These are phyloP conservation scores for Penicillium sp. DNA, from an alignment of 2,329 filamentous ascomycete genomes.

Conservation along the genomic window DNA sequence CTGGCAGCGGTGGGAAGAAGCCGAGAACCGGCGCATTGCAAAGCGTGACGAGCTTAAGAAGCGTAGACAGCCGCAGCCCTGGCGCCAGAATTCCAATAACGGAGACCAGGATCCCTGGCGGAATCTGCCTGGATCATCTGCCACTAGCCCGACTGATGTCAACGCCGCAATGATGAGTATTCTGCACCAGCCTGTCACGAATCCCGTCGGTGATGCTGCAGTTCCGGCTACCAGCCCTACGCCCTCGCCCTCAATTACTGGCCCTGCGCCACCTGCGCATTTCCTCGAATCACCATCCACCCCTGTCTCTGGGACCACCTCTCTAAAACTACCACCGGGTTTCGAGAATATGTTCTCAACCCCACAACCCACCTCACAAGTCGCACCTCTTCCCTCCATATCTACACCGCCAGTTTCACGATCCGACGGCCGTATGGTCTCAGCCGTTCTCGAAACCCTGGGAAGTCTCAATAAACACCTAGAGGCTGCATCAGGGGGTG, in stretches of 20 bases:
- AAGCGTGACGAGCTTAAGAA: slow-evolving; percentile 33
- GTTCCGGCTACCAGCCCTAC: slow-evolving; percentile 1
- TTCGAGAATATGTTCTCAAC: slow-evolving; percentile 41
- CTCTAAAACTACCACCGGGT: slow-evolving; percentile 34
- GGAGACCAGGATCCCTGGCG: slow-evolving; percentile 17
- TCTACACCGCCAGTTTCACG: slow-evolving; percentile 15
- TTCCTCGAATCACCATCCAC: slow-evolving; percentile 9
- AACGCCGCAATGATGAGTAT: slow-evolving; percentile 1
- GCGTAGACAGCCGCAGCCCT: slow-evolving; percentile 21
- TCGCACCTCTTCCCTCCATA: neutral
- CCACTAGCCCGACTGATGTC: neutral
- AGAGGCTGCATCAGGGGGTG: slow-evolving; percentile 24
- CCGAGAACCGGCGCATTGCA: slow-evolving; percentile 38
- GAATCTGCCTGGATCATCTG: neutral
- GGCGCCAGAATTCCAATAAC: slow-evolving; percentile 14
- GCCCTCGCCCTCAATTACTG: slow-evolving; percentile 4
- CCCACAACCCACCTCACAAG: slow-evolving; percentile 9
- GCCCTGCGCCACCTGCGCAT: neutral
- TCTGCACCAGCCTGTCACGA: slow-evolving; percentile 7
- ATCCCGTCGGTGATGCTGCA: slow-evolving; percentile 6
- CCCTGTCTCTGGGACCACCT: neutral
- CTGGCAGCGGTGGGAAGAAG: slow-evolving; percentile 41
- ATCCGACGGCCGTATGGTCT: slow-evolving; percentile 28
- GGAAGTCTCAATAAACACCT: slow-evolving; percentile 39
- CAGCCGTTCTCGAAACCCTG: slow-evolving; percentile 37